Evolutionary conservation across 2,329 filamentous ascomycete genomes (phyloP), one percentile per base, ranked within the genome.

Genomic region (Parafenestella ontariensis): DNA sequence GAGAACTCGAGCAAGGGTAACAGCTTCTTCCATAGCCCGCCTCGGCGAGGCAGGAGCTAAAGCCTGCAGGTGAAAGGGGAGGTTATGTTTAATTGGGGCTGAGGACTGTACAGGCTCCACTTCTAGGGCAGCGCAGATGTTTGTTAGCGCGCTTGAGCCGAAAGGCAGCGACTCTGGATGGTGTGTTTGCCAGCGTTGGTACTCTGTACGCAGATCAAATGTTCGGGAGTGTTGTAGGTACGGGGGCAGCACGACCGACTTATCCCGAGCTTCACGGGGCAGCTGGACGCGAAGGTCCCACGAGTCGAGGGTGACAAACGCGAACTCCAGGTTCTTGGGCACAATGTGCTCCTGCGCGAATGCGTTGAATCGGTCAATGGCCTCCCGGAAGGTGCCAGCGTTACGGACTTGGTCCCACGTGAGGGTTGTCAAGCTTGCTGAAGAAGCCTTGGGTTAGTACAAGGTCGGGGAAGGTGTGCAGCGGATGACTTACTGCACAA

Each of bases 331-430:
- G 76, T 96, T 95, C 78, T 96, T 93, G 64, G 88, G 89, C 49
- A 91, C 87, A 67, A 99, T 82, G 75, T 97, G 91, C 79, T 99
- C 94, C 68, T 89, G 89, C 72, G 92, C 92, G 77, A 97, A 99
- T 61, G 89, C 84, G 78, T 96, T 93, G 80, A 99, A 97, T 68
- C 92, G 91, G 79, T 90, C 91, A 81, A 99, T 90, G 66, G 95
- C 95, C 80, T 98, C 95, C 70, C 94, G 89, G 86, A 98, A 99
- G 66, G 92, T 94, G 66, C 95, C 95, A 76, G 95, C 94, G 78
- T 94, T 96, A 76, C 94, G 90, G 76, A 99, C 95, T 81, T 99
- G 94, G 78, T 99, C 95, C 95, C 95, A 99, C 49, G 95, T 98
- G 70, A 99, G 83, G 64, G 95, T 99, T 41, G 95, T 99, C 77